Evolutionary conservation across 768 basidiomycete genomes (phyloP), one percentile per base, ranked within the genome.

Genomic region (Mycena sanguinolenta): DNA sequence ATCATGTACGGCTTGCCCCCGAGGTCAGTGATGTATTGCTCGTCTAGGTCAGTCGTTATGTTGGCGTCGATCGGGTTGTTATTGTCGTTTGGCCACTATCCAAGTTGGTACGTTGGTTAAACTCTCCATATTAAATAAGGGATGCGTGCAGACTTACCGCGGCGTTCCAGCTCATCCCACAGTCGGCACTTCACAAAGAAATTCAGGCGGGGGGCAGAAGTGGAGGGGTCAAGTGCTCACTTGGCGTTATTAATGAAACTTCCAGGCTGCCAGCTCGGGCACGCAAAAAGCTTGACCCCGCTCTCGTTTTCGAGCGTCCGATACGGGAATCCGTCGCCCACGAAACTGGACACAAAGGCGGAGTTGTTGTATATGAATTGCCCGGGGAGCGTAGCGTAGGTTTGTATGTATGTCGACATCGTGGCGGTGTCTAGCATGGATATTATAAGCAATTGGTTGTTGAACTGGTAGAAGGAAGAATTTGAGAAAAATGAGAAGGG

Each of bases 131-230:
- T 44, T 17, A 19, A 19, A 7, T 19, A 30, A 16, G 14, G 27
- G 27, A 13, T 4, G 25, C 34, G 42, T 44, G 19, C 5, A 30
- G 8, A 23, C 55, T 23, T 12, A 57, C 55, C 0, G 55, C 55
- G 19, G 55, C 55, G 34, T 57, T 57, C 55, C 55, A 57, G 34
- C 55, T 57, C 55, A 57, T 57, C 23, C 55, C 55, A 14, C 55
- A 57, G 55, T 57, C 55, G 2, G 55, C 34, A 36, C 55, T 57
- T n/a, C n/a, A 57, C n/a, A 1, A 36, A 2, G n/a, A 57, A 2
- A 28, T n/a, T 57, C 55, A 36, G n/a, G n/a, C n/a, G n/a, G n/a
- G n/a, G n/a, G n/a, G n/a, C n/a, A n/a, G n/a, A n/a, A n/a, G n/a
- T n/a, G n/a, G n/a, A n/a, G n/a, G n/a, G n/a, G n/a, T n/a, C n/a